phyloP scores from a whole-genome alignment of 2,329 filamentous ascomycete genomes.

The Ceratocystis diversiconidia region DNA sequence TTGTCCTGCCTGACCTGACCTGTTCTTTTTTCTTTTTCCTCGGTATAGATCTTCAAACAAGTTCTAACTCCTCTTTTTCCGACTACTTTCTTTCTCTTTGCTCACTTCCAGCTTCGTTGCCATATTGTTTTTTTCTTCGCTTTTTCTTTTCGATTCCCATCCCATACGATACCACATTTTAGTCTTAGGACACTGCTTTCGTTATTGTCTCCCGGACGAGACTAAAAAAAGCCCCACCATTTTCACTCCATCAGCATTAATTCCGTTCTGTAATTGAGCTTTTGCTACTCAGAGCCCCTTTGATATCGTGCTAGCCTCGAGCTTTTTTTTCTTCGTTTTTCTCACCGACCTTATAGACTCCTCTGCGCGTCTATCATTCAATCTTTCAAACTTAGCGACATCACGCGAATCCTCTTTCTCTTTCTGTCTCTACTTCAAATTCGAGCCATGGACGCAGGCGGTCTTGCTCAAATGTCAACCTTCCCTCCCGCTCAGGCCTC shows the following conservation, averaged over 20 bases:
- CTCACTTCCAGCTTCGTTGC: not conserved
- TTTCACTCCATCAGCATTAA: not conserved
- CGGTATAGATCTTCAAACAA: conserved; percentile 8
- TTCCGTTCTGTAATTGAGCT: conserved; percentile 4
- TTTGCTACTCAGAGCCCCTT: not conserved
- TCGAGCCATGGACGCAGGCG: conserved; percentile 78
- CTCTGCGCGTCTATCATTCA: conserved; percentile 15
- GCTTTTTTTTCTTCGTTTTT: not conserved
- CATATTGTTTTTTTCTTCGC: not conserved
- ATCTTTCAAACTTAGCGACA: conserved; percentile 4
- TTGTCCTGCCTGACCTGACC: not conserved
- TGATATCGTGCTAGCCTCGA: conserved; percentile 2
- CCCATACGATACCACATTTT: conserved; percentile 7
- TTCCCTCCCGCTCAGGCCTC: conserved; percentile 55
- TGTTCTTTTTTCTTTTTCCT: conserved; percentile 1
- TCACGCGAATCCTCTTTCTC: conserved; percentile 7
- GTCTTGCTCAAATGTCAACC: conserved; percentile 95
- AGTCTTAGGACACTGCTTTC: conserved; percentile 3
- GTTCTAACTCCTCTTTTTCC: conserved; percentile 7
- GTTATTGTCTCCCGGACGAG: conserved; percentile 17
- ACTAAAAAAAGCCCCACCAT: conserved; percentile 5
- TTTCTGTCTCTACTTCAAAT: not conserved
- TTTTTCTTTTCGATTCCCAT: not conserved
- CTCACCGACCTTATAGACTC: conserved; percentile 14
- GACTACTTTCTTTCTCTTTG: conserved; percentile 8